Evolutionary conservation across 129 eudicot genomes (phyloP).

Genomic region (Tagetes patula): DNA sequence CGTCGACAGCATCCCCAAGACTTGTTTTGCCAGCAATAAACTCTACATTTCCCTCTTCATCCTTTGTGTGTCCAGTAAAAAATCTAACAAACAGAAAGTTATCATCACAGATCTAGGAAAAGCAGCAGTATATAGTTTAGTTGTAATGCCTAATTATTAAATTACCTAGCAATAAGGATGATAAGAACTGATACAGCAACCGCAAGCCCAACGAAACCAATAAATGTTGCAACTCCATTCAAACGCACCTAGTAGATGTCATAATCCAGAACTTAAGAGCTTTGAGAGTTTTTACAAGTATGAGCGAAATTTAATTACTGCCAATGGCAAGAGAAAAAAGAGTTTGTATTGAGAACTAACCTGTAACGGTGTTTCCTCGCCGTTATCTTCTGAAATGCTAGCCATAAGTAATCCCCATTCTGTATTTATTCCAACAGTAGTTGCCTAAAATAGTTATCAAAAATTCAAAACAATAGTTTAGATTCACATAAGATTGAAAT

Average conservation of each 20-base stretch:
- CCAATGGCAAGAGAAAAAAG: not conserved
- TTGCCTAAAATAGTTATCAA: constrained; percentile 49
- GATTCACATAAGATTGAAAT: not conserved
- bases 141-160: constrained; percentile 1
- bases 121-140: not conserved
- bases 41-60: constrained; percentile 39
- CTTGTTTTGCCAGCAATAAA: constrained; percentile 64
- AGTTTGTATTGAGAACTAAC: constrained; percentile 31
- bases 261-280: not conserved
- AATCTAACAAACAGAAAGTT: constrained; percentile 39
- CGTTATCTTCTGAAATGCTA: constrained; percentile 94
- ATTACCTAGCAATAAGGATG: constrained; percentile 69
- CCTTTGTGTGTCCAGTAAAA: constrained; percentile 70
- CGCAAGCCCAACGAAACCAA: constrained; percentile 83
- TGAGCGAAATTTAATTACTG: not conserved
- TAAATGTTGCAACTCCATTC: constrained; percentile 93
- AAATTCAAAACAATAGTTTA: not conserved
- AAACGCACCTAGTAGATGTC: constrained; percentile 61
- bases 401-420: constrained; percentile 99
- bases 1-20: constrained; percentile 70
- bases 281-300: not conserved
- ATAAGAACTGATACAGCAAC: constrained; percentile 75
- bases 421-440: constrained; percentile 91
- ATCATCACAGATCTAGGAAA: constrained; percentile 9
- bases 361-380: constrained; percentile 98